phyloP scores from a whole-genome alignment of 1,284 basidiomycete genomes.

The Sutorius eximius region DNA sequence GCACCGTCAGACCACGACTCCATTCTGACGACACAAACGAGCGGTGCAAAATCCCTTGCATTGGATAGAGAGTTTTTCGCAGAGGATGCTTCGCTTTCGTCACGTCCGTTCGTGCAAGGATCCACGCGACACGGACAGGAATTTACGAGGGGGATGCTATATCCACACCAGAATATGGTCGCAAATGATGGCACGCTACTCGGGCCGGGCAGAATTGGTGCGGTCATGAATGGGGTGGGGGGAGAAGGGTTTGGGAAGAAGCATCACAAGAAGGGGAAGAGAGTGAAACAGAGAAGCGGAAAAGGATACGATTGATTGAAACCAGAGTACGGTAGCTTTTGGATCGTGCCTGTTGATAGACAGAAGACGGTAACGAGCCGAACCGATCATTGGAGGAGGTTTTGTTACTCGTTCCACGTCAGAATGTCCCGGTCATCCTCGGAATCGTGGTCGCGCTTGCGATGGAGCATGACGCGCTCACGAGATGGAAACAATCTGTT shows the following conservation, averaged over 20 bases:
- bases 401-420: constrained; percentile 66
- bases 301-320: constrained; percentile 76
- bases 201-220: constrained; percentile 46
- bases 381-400: background rate
- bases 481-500: constrained; percentile 69
- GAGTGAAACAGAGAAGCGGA: constrained; percentile 86
- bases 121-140: constrained; percentile 55
- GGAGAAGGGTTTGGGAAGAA: constrained; percentile 67
- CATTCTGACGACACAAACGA: constrained; percentile 29
- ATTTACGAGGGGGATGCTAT: constrained; percentile 64
- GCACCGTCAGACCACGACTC: constrained; percentile 12
- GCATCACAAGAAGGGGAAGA: constrained; percentile 84
- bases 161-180: constrained; percentile 81
- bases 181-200: constrained; percentile 73
- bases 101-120: constrained; percentile 69
- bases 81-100: constrained; percentile 47
- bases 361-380: background rate
- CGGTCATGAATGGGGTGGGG: constrained; percentile 47
- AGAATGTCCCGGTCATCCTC: constrained; percentile 59
- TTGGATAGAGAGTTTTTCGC: constrained; percentile 88
- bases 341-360: background rate
- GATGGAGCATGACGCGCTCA: constrained; percentile 67
- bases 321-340: background rate
- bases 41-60: constrained; percentile 57
- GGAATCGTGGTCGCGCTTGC: constrained; percentile 69